A percentile compares a stretch with the other conserved stretches of the same genome.
Conservation (phyloP, 805 yeast genomes). For the Teunomyces atbi region DNA sequence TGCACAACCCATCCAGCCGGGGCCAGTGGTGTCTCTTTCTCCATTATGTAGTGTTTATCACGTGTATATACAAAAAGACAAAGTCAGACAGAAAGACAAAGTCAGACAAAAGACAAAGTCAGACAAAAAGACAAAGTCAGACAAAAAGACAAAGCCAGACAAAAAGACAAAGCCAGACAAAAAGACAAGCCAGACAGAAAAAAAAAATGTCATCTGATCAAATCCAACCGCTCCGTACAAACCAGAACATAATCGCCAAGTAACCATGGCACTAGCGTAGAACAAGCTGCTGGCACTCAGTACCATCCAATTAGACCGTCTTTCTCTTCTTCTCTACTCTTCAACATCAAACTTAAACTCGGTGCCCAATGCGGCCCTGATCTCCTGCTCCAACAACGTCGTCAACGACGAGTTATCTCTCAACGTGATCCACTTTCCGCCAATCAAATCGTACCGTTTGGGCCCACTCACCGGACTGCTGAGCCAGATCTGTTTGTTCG, state of each 20-base stretch:
- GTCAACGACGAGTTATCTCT: slow-evolving; percentile 54
- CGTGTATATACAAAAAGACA: slow-evolving; percentile 1
- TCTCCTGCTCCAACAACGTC: slow-evolving; percentile 31
- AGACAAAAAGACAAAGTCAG: background rate
- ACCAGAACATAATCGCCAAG: too few species aligned
- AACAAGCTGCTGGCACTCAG: too few species aligned
- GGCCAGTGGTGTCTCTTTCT: slow-evolving; percentile 9
- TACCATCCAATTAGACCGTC: background rate
- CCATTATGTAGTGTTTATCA: background rate
- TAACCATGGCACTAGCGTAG: too few species aligned
- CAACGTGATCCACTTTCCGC: slow-evolving; percentile 74
- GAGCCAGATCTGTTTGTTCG: slow-evolving; percentile 95
- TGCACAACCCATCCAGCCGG: slow-evolving; percentile 32
- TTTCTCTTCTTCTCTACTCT: background rate
- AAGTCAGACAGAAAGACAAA: background rate
- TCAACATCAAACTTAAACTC: slow-evolving; percentile 14
- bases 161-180: background rate
- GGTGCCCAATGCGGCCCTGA: slow-evolving; percentile 25
- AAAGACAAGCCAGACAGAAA: background rate
- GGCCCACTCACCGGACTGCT: slow-evolving; percentile 95
- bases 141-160: background rate
- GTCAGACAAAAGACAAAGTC: background rate
- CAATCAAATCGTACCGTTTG: slow-evolving; percentile 64
- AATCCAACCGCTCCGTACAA: too few species aligned
- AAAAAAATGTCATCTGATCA: background rate